These are phyloP conservation scores for Vanrija sp. DNA, from an alignment of 1,284 basidiomycete species.

Conservation along the genomic window DNA sequence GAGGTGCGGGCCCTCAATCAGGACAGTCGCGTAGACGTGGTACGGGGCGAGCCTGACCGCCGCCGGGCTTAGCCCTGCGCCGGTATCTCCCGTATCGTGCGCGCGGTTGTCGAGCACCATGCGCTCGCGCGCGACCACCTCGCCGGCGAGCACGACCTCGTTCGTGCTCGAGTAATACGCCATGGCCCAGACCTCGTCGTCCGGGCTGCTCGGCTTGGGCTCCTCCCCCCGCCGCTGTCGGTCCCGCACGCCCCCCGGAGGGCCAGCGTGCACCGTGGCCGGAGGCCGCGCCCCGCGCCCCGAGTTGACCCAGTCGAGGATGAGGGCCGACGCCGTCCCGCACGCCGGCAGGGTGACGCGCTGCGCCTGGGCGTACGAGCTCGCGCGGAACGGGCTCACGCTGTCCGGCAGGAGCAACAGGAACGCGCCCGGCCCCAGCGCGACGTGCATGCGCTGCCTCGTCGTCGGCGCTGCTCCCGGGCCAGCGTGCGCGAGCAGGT, in stretches of 20 bases:
- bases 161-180: slow-evolving; percentile 78
- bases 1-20: slow-evolving; percentile 43
- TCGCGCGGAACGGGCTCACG: slow-evolving; percentile 82
- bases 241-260: no score
- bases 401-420: slow-evolving; percentile 84
- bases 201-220: not conserved
- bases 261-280: not conserved
- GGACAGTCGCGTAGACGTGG: slow-evolving; percentile 45
- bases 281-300: slow-evolving; percentile 55
- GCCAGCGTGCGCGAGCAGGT: slow-evolving; percentile 1
- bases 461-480: slow-evolving; percentile 19
- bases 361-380: slow-evolving; percentile 77
- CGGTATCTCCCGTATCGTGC: not conserved
- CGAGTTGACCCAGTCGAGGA: slow-evolving; percentile 88
- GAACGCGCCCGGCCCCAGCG: slow-evolving; percentile 55
- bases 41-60: slow-evolving; percentile 40
- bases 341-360: slow-evolving; percentile 53
- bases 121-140: slow-evolving; percentile 15
- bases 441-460: slow-evolving; percentile 55
- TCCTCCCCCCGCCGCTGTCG: no score
- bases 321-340: slow-evolving; percentile 58
- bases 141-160: slow-evolving; percentile 63
- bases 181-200: slow-evolving; percentile 86
- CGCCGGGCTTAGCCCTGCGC: slow-evolving; percentile 2
- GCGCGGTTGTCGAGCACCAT: slow-evolving; percentile 12